Evolutionary conservation across 352 stramenopile genomes (phyloP), one percentile per base, ranked within the genome.

Genomic region (Phytophthora ohioensis): DNA sequence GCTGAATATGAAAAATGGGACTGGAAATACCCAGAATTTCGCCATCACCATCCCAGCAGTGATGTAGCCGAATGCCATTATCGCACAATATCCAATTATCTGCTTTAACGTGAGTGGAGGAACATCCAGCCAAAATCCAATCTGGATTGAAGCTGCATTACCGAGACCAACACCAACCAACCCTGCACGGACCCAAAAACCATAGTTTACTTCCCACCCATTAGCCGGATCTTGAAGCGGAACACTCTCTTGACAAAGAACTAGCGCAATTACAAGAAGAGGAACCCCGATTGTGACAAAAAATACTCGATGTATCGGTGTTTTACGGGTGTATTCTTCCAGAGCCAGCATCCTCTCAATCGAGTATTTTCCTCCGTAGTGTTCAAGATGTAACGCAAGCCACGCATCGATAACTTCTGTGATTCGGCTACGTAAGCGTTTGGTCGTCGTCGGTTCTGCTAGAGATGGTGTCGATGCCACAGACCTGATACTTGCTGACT

Each of bases 301-400:
- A 9, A 71, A 12, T 15, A 68, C 68, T 21, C 56, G 48, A 15
- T 48, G n/a, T 6, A 71, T 9, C 3, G 68, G 58, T 1, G 62
- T 71, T 0, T 43, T 67, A 42, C 48, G 48, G 27, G 57, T 56
- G 12, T 75, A 75, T 52, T 75, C 67, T 57, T 75, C 67, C 7
- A 75, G 32, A 21, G 67, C 61, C 47, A 75, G 51, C 67, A 71
- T 63, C 17, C 68, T 34, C 49, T 75, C 68, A 17, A 71, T 36
- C 0, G 67, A 75, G 36, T 71, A 75, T 63, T 67, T 75, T 0
- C 67, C 67, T 31, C 67, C 61, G 27, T 58, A 75, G 31, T 67
- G 67, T 12, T 55, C 49, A 2, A 71, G 41, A n/a, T 71, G 67
- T 0, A 66, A 2, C 11, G 47, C 32, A 47, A 54, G 67, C 54